Conservation (phyloP, 1,284 basidiomycete species). For the Malassezia globosa region DNA sequence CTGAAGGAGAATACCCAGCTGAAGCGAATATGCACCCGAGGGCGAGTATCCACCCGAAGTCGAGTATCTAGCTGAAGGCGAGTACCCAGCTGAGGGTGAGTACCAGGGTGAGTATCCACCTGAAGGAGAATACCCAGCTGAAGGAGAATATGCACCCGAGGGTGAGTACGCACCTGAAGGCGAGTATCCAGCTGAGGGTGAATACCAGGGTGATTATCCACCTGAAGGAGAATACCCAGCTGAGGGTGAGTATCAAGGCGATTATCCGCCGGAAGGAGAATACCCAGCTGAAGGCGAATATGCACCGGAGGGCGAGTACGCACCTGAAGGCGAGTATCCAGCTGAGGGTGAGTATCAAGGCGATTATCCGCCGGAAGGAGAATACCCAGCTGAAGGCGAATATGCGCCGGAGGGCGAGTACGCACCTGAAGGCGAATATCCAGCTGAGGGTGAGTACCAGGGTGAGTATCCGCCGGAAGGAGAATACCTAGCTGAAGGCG, state of each 20-base stretch:
- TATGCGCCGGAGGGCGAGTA: conserved; percentile 13
- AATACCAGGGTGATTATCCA: not conserved
- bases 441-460: not conserved
- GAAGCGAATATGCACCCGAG: not conserved
- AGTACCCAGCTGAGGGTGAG: conserved; percentile 2
- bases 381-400: conserved; percentile 2
- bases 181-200: not conserved
- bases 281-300: conserved; percentile 3
- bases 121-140: not conserved
- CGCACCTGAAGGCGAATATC: conserved; percentile 7
- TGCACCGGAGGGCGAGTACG: not conserved
- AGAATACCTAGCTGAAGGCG: conserved; percentile 1
- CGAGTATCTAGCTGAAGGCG: not conserved
- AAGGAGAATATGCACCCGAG: not conserved
- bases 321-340: not conserved
- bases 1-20: not conserved
- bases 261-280: not conserved
- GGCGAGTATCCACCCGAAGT: conserved; percentile 1
- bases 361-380: not conserved
- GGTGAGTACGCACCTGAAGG: not conserved
- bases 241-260: conserved; percentile 3
- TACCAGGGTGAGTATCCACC: conserved; percentile 6
- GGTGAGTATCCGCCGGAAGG: not conserved
- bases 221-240: not conserved
- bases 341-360: not conserved